Evolutionary conservation across 495 filamentous ascomycete genomes (phyloP), one percentile per base, ranked within the genome.

Genomic region (Penicillium waksmanii): DNA sequence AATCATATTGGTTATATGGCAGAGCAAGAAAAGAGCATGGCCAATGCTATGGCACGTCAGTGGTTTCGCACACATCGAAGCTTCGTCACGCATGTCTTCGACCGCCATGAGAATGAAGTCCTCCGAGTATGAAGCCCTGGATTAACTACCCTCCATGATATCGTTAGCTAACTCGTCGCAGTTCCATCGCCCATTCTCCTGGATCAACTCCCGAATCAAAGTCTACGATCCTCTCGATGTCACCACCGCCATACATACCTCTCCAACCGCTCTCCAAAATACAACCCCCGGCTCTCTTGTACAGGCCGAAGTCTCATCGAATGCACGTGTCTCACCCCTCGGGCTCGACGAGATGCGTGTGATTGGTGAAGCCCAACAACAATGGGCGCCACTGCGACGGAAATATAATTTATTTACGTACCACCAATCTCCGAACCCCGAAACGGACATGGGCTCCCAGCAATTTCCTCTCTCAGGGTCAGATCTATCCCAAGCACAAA

Each of bases 71-170:
- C 87, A 3, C 86, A 89, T 61, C 73, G 87, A 35, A 84, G 86
- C 58, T 90, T 89, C 57, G 86, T 85, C 31, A 87, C 87, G 12
- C 85, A 89, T 73, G 83, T 90, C 10, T 89, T 90, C 71, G 87
- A 89, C 61, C 79, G 75, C 59, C 72, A 84, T 51, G 83, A 87
- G 66, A 82, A 80, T 58, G 87, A 89, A 64, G 81, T 90, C 6
- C 69, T 89, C 43, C 69, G 86, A 59, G 83, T 87, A 77, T 40
- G n/a, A 10, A 17, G 23, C n/a, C 42, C 17, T 19, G 5, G 3
- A 17, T 18, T 17, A 3, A 7, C 13, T 9, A 23, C 40, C 10
- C 42, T 17, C n/a, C 6, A 7, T 44, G 17, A 3, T 44, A 19
- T 43, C 9, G 38, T 56, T 64, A 15, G 56, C 46, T 48, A 13